phyloP scores from a whole-genome alignment of 306 rosid species.

The Malus domestica region DNA sequence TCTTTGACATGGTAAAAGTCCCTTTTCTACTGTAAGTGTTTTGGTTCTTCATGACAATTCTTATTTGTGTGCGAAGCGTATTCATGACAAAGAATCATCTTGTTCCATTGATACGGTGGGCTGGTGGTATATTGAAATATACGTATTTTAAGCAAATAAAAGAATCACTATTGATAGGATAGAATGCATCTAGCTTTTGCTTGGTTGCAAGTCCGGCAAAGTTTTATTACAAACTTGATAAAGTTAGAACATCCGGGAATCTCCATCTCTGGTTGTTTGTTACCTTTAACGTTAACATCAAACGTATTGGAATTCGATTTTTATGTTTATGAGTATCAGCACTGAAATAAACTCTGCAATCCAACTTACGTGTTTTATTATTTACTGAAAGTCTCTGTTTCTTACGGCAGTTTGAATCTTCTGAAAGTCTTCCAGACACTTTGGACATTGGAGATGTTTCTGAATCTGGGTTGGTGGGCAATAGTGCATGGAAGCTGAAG shows the following conservation, averaged over 20 bases:
- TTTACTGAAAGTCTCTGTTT: background rate
- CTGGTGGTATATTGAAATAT: background rate
- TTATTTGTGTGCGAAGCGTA: background rate
- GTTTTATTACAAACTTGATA: background rate
- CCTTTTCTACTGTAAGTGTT: background rate
- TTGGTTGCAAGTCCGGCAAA: background rate
- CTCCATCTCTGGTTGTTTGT: background rate
- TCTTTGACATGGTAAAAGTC: background rate
- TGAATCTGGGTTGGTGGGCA: constrained; percentile 38
- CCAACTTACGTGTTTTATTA: background rate
- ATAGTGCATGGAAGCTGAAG: constrained; percentile 44
- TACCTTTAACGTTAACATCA: background rate
- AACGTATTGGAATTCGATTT: background rate
- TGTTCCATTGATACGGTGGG: background rate
- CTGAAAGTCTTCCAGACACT: constrained; percentile 71
- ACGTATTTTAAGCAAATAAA: background rate
- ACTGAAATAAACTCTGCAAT: background rate
- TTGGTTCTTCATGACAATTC: background rate
- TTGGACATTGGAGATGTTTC: constrained; percentile 85
- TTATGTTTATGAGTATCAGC: background rate
- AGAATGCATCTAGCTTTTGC: background rate
- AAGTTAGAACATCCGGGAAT: background rate
- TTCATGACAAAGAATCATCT: background rate
- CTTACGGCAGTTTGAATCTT: constrained; percentile 40
- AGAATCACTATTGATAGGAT: background rate